phyloP scores from a whole-genome alignment of 768 basidiomycete genomes.

The Podaxis carcinomalis region DNA sequence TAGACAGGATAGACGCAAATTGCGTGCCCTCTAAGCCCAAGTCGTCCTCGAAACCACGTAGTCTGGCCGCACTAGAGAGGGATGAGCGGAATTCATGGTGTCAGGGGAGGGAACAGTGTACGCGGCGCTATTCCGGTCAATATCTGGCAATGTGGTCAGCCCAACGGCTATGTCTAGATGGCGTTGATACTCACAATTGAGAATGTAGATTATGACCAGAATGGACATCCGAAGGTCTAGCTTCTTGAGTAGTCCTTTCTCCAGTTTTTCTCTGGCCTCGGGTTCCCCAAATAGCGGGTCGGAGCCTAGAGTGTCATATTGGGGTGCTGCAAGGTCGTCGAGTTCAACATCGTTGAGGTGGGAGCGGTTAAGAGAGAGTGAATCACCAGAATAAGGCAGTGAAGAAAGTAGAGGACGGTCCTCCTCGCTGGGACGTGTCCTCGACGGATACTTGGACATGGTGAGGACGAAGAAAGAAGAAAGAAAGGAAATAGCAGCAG shows the following conservation, averaged over 20 bases:
- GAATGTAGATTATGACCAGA: slow-evolving; percentile 42
- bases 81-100: neutral
- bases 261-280: slow-evolving; percentile 23
- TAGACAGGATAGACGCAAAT: slow-evolving; percentile 56
- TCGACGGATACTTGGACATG: neutral
- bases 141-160: slow-evolving; percentile 29
- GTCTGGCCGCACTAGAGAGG: slow-evolving; percentile 49
- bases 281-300: slow-evolving; percentile 23
- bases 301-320: slow-evolving; percentile 19
- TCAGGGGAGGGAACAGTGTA: slow-evolving; percentile 21
- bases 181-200: slow-evolving; percentile 30
- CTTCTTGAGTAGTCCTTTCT: slow-evolving; percentile 38
- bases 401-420: slow-evolving; percentile 10
- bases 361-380: neutral
- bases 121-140: slow-evolving; percentile 72
- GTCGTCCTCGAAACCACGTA: slow-evolving; percentile 63
- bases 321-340: neutral
- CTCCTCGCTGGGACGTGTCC: slow-evolving; percentile 3
- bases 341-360: neutral
- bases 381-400: slow-evolving; percentile 6
- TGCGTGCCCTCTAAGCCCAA: slow-evolving; percentile 53
- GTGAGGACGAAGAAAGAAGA: neutral
- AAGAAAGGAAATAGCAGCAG: neutral
- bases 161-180: neutral
- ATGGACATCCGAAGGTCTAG: slow-evolving; percentile 49